These are phyloP conservation scores for Malus hybrid DNA, from an alignment of 331 rosid species.

Conservation along the genomic window DNA sequence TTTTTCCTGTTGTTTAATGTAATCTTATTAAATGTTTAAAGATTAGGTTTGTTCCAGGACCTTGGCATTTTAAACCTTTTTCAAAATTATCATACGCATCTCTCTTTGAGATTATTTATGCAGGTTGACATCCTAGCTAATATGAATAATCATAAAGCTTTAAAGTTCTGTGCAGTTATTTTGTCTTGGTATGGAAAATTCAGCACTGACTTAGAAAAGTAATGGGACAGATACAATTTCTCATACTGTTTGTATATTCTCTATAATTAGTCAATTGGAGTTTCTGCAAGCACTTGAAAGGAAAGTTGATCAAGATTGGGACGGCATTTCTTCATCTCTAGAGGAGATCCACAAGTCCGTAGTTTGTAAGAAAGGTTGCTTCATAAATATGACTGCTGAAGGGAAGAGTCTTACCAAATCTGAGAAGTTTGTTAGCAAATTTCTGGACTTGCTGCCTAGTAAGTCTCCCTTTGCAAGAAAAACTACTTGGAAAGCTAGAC, in stretches of 20 bases:
- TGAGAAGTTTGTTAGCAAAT: conserved; percentile 53
- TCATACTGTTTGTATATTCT: conserved; percentile 1
- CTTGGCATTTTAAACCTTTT: too few relatives aligned
- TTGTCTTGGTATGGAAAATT: too few relatives aligned
- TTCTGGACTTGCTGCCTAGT: conserved; percentile 69
- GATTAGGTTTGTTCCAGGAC: too few relatives aligned
- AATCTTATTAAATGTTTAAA: too few relatives aligned
- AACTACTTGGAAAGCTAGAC: conserved; percentile 49
- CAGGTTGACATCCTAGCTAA: too few relatives aligned
- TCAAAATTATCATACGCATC: too few relatives aligned
- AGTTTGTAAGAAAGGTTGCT: conserved; percentile 63
- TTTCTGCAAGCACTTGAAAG: conserved; percentile 67
- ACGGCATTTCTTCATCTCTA: conserved; percentile 65
- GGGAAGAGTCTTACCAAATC: conserved; percentile 47
- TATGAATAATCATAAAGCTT: too few relatives aligned
- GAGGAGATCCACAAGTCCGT: conserved; percentile 83
- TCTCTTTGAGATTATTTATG: too few relatives aligned
- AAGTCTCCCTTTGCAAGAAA: conserved; percentile 35
- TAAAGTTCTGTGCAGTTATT: too few relatives aligned
- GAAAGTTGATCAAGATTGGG: conserved; percentile 89
- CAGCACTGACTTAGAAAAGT: not conserved
- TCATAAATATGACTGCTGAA: conserved; percentile 76
- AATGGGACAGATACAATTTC: not conserved
- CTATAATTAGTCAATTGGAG: conserved; percentile 63
- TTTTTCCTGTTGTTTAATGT: too few relatives aligned